phyloP scores from a whole-genome alignment of 306 rosid genomes.

The Pyrus communis region DNA sequence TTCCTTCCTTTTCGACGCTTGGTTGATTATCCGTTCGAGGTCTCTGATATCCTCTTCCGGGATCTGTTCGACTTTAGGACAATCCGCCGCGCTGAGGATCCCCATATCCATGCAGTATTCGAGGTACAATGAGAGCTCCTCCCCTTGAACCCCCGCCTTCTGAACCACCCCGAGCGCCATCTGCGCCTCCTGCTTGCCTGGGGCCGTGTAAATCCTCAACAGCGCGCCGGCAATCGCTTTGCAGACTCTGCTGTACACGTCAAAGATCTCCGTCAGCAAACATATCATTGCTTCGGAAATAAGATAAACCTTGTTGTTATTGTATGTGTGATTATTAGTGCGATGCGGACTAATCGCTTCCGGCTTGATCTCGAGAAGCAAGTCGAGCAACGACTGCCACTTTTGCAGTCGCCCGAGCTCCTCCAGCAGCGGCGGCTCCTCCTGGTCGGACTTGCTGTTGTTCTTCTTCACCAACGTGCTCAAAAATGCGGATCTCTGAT shows the following conservation, averaged over 20 bases:
- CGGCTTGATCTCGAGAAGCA: constrained; percentile 52
- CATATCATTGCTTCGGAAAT: constrained; percentile 83
- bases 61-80: constrained; percentile 50
- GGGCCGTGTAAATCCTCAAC: constrained; percentile 36
- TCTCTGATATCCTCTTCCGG: constrained; percentile 49
- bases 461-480: constrained; percentile 14
- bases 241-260: constrained; percentile 51
- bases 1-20: constrained; percentile 7
- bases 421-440: constrained; percentile 34
- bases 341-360: neutral
- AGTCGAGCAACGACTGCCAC: constrained; percentile 47
- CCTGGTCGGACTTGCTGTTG: neutral
- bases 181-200: constrained; percentile 42
- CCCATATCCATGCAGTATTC: constrained; percentile 57
- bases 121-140: constrained; percentile 36
- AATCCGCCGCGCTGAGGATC: constrained; percentile 49
- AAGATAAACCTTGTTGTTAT: neutral
- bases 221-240: constrained; percentile 40
- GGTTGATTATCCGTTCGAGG: constrained; percentile 42
- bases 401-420: constrained; percentile 42
- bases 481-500: constrained; percentile 31
- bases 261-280: constrained; percentile 51
- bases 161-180: constrained; percentile 41
- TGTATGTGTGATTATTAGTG: neutral
- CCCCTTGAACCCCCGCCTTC: constrained; percentile 46